These are phyloP conservation scores for Phytophthora cajani DNA, from an alignment of 352 stramenopile genomes.

Conservation along the genomic window DNA sequence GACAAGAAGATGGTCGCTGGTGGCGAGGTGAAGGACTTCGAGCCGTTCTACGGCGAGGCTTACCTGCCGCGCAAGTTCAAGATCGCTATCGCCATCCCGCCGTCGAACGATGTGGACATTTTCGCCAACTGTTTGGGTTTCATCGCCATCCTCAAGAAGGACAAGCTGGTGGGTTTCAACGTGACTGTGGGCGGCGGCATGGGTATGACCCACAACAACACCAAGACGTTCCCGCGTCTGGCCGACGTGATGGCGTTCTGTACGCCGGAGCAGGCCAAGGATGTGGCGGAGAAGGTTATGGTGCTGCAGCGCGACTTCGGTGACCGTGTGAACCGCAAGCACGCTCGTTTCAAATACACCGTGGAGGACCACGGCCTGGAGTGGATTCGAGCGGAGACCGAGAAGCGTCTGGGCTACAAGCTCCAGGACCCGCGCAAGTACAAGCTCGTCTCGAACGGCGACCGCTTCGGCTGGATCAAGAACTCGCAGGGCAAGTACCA, in stretches of 20 bases:
- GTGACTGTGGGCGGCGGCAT: slow-evolving; percentile 97
- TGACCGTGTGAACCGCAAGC: slow-evolving; percentile 96
- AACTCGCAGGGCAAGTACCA: slow-evolving; percentile 72
- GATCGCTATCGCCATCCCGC: slow-evolving; percentile 97
- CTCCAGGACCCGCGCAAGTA: slow-evolving; percentile 84
- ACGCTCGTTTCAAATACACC: slow-evolving; percentile 98
- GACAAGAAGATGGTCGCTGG: slow-evolving; percentile 97
- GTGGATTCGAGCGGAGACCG: slow-evolving; percentile 93
- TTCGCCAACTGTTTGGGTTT: slow-evolving; percentile 97
- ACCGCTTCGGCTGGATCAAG: slow-evolving; percentile 84
- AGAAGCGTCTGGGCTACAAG: slow-evolving; percentile 95
- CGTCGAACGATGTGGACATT: slow-evolving; percentile 98
- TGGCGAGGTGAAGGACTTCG: slow-evolving; percentile 93
- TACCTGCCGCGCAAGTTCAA: slow-evolving; percentile 99
- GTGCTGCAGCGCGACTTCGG: slow-evolving; percentile 96
- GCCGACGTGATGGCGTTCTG: slow-evolving; percentile 96
- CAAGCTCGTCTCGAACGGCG: slow-evolving; percentile 73
- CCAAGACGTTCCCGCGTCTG: slow-evolving; percentile 96
- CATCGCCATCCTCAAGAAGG: slow-evolving; percentile 92
- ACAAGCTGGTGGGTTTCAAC: slow-evolving; percentile 94
- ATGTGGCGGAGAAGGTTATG: slow-evolving; percentile 94
- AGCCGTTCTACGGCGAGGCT: slow-evolving; percentile 97
- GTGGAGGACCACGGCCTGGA: slow-evolving; percentile 97
- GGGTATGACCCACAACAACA: slow-evolving; percentile 98
- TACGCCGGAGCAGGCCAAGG: slow-evolving; percentile 91